Percentiles rank a stretch among this genome's conserved stretches.
These are phyloP conservation scores for Pleurotus tuoliensis DNA, from an alignment of 768 basidiomycete species.

Conservation along the genomic window DNA sequence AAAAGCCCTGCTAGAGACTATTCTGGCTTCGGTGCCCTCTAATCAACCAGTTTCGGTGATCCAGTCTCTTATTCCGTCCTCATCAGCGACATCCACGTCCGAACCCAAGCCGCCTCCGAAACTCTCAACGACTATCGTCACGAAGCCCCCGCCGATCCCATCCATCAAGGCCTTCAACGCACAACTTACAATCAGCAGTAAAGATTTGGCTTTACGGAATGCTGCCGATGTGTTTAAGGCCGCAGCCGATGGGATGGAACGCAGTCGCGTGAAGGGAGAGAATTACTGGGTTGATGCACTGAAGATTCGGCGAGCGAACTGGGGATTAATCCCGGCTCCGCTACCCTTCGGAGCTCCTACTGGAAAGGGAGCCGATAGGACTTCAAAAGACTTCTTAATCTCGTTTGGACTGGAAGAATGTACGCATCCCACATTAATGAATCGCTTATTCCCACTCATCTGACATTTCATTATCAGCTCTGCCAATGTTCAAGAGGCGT, in stretches of 20 bases:
- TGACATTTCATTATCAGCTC: conserved; percentile 39
- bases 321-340: conserved; percentile 78
- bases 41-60: conserved; percentile 17
- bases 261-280: conserved; percentile 56
- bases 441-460: not conserved
- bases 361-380: conserved; percentile 76
- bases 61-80: conserved; percentile 5
- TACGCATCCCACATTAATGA: conserved; percentile 30
- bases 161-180: conserved; percentile 72
- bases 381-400: conserved; percentile 77
- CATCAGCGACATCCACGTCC: conserved; percentile 13
- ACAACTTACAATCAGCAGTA: conserved; percentile 70
- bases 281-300: conserved; percentile 83
- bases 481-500: conserved; percentile 55
- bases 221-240: conserved; percentile 68
- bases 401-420: conserved; percentile 82
- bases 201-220: conserved; percentile 75
- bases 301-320: conserved; percentile 71
- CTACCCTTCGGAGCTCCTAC: conserved; percentile 65
- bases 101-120: conserved; percentile 17
- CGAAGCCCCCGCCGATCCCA: conserved; percentile 59
- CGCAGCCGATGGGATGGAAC: conserved; percentile 68
- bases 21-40: conserved; percentile 40
- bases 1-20: conserved; percentile 59
- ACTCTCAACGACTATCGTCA: conserved; percentile 61